Evolutionary conservation across 495 filamentous ascomycete genomes (phyloP).

Genomic region (Aspergillus coremiiformis): DNA sequence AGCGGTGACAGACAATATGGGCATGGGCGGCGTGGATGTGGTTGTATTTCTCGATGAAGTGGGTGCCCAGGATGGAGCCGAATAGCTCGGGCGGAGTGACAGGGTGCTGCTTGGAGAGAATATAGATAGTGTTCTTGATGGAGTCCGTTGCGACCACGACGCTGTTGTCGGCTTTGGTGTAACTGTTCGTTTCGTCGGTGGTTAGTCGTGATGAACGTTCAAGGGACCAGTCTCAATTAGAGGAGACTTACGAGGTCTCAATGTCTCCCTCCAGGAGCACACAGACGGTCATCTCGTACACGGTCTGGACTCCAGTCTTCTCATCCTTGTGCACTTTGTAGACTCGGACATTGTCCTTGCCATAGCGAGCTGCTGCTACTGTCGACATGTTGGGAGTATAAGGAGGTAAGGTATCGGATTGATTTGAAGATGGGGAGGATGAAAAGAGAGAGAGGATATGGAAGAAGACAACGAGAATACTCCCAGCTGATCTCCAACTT

Average conservation of each 20-base stretch:
- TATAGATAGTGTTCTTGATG: conserved; percentile 96
- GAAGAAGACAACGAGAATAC: background rate
- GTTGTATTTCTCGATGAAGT: conserved; percentile 80
- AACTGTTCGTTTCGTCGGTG: conserved; percentile 43
- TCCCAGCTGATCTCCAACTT: background rate
- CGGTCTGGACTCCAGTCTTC: conserved; percentile 67
- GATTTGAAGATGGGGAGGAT: background rate
- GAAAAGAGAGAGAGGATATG: background rate
- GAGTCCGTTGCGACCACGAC: conserved; percentile 94
- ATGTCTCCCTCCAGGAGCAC: conserved; percentile 86
- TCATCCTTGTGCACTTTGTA: conserved; percentile 84
- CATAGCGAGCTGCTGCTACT: conserved; percentile 72
- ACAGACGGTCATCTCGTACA: conserved; percentile 92
- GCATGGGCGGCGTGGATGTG: conserved; percentile 82
- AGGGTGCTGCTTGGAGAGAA: conserved; percentile 87
- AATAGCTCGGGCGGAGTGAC: conserved; percentile 92
- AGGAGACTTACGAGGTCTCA: conserved; percentile 62
- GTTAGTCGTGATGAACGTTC: background rate
- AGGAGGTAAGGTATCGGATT: background rate
- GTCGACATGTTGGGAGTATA: conserved; percentile 21
- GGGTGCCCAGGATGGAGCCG: conserved; percentile 70
- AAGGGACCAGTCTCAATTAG: background rate
- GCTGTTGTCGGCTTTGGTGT: conserved; percentile 90
- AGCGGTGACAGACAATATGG: conserved; percentile 76
- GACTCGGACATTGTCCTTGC: conserved; percentile 97